Conservation (phyloP, 1,139 yeast species). For the Suhomyces choctaworum region DNA sequence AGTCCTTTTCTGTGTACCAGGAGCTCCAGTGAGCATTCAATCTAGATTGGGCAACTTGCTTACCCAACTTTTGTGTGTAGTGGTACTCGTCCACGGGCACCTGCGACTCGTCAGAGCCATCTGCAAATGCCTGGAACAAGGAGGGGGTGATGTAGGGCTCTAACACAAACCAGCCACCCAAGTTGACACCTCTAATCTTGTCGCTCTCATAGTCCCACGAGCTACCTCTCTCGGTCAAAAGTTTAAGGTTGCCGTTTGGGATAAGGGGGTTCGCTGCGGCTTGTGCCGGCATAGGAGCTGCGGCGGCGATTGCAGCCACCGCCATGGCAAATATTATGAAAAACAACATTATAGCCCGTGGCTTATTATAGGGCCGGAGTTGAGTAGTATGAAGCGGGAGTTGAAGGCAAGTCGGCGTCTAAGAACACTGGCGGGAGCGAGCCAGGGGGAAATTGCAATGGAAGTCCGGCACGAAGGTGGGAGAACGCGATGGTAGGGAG, state of each 20-base stretch:
- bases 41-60: conserved; percentile 50
- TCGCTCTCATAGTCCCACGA: conserved; percentile 50
- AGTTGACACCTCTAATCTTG: conserved; percentile 72
- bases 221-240: conserved; percentile 16
- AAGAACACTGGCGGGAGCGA: too few species aligned
- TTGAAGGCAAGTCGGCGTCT: too few species aligned
- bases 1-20: conserved; percentile 77
- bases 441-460: too few species aligned
- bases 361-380: too few species aligned
- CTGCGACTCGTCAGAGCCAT: conserved; percentile 36
- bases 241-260: conserved; percentile 12
- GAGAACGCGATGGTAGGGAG: too few species aligned
- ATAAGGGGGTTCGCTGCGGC: conserved; percentile 12
- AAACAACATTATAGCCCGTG: conserved; percentile 7
- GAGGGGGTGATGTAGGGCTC: conserved; percentile 87
- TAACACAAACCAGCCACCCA: conserved; percentile 91
- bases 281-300: conserved; percentile 12
- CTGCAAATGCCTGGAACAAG: conserved; percentile 66
- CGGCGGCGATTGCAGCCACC: conserved; percentile 5
- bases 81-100: conserved; percentile 88
- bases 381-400: too few species aligned
- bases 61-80: conserved; percentile 63
- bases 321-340: conserved; percentile 6
- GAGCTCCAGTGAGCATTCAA: conserved; percentile 74
- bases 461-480: too few species aligned